Evolutionary conservation across 148 eudicot genomes (phyloP), one percentile per base, ranked within the genome.

Genomic region (Salicornia ramosissima): DNA sequence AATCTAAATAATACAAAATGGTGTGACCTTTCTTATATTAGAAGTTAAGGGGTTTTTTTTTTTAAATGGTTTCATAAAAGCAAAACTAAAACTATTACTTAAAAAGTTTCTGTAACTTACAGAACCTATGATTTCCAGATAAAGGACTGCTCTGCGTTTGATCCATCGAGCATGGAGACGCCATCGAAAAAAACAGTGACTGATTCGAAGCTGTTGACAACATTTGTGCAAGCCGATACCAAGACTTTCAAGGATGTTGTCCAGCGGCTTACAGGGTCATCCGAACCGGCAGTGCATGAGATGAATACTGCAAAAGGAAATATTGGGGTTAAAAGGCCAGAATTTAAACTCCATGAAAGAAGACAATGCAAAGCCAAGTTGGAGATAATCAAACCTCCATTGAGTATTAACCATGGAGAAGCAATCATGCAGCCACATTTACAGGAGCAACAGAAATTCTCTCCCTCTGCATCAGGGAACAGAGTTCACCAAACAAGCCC

Each of bases 331-430:
- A 75, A 69, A 61, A 78, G 45, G 18, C 77, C 81, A 4, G 68
- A 54, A 53, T 78, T 71, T 57, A 81, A 81, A 65, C 81, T 81
- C 47, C 77, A 81, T 50, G 81, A 78, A 64, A 78, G 84, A 46
- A 78, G 81, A 50, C 79, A 75, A 34, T 75, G 58, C 71, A 75
- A 71, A 45, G 74, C 74, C 29, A 78, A 78, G 77, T 71, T 81
- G 26, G 81, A 78, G 67, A 81, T 81, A 49, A 51, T 57, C 31
- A 78, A 69, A 68, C 78, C 84, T 52, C 50, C 69, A 29, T 13
- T 51, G 28, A 67, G 26, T 60, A 51, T 40, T 14, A 70, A 65
- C 69, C 79, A 75, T 33, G 69, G 77, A 71, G 29, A 46, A 46
- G 71, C 18, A 9, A 14, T 14, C 33, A 40, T 28, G 59, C 74